These are phyloP conservation scores for Hypoxylon sp. DNA, from an alignment of 2,329 filamentous ascomycete genomes.

Conservation along the genomic window DNA sequence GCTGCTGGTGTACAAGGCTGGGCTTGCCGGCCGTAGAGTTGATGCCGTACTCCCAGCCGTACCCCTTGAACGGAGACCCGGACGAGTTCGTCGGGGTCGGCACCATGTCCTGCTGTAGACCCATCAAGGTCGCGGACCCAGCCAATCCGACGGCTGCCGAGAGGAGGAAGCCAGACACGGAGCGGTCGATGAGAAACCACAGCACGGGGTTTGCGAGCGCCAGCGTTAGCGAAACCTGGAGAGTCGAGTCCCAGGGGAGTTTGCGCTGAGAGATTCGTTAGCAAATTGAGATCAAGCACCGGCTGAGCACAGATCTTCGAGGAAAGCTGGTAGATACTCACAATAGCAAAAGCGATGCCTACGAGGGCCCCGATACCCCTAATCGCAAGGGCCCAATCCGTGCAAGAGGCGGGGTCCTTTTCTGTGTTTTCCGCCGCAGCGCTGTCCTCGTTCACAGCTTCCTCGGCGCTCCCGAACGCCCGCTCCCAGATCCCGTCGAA, in stretches of 20 bases:
- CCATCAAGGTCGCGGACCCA: slow-evolving; percentile 77
- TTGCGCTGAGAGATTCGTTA: slow-evolving; percentile 67
- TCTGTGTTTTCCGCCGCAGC: slow-evolving; percentile 44
- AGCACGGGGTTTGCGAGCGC: slow-evolving; percentile 90
- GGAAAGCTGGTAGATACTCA: slow-evolving; percentile 57
- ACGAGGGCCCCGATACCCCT: slow-evolving; percentile 68
- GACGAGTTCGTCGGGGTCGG: slow-evolving; percentile 65
- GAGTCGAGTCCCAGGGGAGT: slow-evolving; percentile 90
- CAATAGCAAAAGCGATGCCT: slow-evolving; percentile 74
- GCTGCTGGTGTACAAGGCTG: slow-evolving; percentile 1
- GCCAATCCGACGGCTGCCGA: slow-evolving; percentile 75
- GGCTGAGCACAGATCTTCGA: neutral
- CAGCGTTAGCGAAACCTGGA: slow-evolving; percentile 90
- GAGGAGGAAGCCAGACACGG: slow-evolving; percentile 81
- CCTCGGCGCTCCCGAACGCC: slow-evolving; percentile 49
- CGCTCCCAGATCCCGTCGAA: slow-evolving; percentile 79
- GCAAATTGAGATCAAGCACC: neutral
- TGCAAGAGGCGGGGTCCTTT: slow-evolving; percentile 40
- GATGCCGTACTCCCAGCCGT: slow-evolving; percentile 5
- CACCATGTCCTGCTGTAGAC: slow-evolving; percentile 79
- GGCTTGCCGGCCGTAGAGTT: slow-evolving; percentile 6
- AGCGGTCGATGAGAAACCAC: slow-evolving; percentile 96
- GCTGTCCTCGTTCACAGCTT: slow-evolving; percentile 22
- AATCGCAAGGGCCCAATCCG: slow-evolving; percentile 73
- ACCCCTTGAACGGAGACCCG: slow-evolving; percentile 30